Conservation (phyloP, 371 early-diverging fungal species). For the Zychaea mexicana region DNA sequence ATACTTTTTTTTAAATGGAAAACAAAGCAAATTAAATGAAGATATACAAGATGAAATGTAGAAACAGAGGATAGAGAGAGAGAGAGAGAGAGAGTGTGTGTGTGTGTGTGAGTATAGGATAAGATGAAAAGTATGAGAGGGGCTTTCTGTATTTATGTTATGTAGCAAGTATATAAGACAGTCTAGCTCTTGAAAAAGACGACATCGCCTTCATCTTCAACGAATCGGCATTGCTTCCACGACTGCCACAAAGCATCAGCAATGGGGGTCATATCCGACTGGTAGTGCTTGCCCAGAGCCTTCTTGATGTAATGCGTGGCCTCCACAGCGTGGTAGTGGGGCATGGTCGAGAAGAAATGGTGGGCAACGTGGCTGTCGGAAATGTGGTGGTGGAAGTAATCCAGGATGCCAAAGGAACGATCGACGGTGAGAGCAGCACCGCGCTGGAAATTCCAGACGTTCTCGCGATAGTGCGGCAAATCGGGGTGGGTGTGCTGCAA, state of each 20-base stretch:
- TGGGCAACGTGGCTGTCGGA: conserved; percentile 86
- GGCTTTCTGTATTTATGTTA: conserved; percentile 69
- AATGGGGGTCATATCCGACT: conserved; percentile 69
- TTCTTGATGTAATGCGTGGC: conserved; percentile 78
- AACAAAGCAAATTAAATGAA: not conserved
- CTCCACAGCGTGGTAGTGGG: conserved; percentile 86
- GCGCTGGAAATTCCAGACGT: conserved; percentile 84
- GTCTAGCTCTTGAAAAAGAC: conserved; percentile 66
- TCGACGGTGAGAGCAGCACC: conserved; percentile 83
- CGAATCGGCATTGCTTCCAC: conserved; percentile 73
- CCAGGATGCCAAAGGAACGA: conserved; percentile 82
- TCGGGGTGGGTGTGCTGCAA: conserved; percentile 84
- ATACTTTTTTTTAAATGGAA: not conserved
- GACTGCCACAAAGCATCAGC: conserved; percentile 64
- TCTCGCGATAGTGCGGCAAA: conserved; percentile 79
- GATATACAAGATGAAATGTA: not conserved
- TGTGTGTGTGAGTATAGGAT: not conserved
- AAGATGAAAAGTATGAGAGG: conserved; percentile 77
- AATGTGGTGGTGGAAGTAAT: conserved; percentile 82
- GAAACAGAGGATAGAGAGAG: not conserved
- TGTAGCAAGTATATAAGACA: too few relatives aligned
- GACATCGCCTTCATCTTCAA: conserved; percentile 79
- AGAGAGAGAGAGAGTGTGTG: not conserved
- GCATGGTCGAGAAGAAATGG: conserved; percentile 90
- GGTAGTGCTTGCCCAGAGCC: conserved; percentile 75